phyloP scores from a whole-genome alignment of 345 rosid genomes.

The Conringia planisiliqua region DNA sequence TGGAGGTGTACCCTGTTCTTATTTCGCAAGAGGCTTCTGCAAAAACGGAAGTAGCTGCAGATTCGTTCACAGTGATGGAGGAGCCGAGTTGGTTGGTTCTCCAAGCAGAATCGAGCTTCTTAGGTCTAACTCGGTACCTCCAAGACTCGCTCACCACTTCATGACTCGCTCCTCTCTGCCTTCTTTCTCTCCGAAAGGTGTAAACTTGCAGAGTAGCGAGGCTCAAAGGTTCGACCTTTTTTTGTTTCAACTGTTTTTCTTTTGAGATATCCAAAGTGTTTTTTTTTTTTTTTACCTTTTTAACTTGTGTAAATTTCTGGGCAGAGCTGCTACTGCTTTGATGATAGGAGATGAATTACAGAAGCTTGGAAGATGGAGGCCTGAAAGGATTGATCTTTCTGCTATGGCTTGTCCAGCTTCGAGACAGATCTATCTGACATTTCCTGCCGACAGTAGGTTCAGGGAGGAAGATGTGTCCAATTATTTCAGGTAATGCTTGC shows the following conservation, averaged over 20 bases:
- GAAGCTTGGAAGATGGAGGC: slow-evolving; percentile 69
- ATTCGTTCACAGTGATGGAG: slow-evolving; percentile 65
- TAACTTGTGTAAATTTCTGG: neutral
- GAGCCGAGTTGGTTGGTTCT: slow-evolving; percentile 51
- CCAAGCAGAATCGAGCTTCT: slow-evolving; percentile 78
- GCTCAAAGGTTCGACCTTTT: slow-evolving; percentile 50
- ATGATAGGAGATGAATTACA: slow-evolving; percentile 68
- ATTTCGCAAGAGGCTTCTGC: slow-evolving; percentile 88
- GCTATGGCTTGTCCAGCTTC: slow-evolving; percentile 78
- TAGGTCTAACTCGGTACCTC: slow-evolving; percentile 76
- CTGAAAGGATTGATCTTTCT: slow-evolving; percentile 65
- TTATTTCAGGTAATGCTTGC: slow-evolving; percentile 61
- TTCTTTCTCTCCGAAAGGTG: slow-evolving; percentile 66
- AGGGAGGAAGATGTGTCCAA: slow-evolving; percentile 89
- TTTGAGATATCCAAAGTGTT: neutral
- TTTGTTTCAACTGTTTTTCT: neutral
- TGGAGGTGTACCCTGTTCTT: slow-evolving; percentile 88
- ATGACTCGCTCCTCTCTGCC: slow-evolving; percentile 47
- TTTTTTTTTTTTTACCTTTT: too few species aligned
- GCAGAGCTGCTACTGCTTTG: slow-evolving; percentile 68
- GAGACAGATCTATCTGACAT: slow-evolving; percentile 92
- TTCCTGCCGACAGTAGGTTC: slow-evolving; percentile 94
- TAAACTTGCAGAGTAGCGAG: slow-evolving; percentile 63
- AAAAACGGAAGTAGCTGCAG: slow-evolving; percentile 83
- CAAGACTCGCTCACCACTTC: slow-evolving; percentile 65